Evolutionary conservation across 495 filamentous ascomycete genomes (phyloP).

Genomic region (Jackrogersella minutella): DNA sequence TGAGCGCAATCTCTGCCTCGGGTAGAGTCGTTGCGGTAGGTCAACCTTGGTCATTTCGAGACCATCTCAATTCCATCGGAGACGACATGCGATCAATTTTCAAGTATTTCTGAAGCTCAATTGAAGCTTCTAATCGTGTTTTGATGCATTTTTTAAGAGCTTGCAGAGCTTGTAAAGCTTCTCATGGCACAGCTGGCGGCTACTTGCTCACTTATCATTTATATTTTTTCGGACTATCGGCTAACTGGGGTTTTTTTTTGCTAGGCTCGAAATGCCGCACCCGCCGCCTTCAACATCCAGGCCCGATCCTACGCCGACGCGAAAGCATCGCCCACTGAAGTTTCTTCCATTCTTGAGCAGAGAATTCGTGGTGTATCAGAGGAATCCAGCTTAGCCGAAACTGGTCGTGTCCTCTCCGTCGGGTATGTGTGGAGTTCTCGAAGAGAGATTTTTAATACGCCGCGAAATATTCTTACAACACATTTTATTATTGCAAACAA

Average conservation of each 20-base stretch:
- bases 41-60: constrained; percentile 63
- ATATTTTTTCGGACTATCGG: constrained; percentile 53
- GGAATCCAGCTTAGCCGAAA: constrained; percentile 96
- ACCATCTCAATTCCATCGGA: constrained; percentile 47
- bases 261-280: constrained; percentile 86
- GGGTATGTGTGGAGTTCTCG: constrained; percentile 79
- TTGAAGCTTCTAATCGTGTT: constrained; percentile 50
- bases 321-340: constrained; percentile 95
- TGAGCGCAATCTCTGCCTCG: constrained; percentile 89
- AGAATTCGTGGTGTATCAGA: constrained; percentile 97
- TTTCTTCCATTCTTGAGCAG: constrained; percentile 99
- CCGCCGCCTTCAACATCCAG: constrained; percentile 79
- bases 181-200: constrained; percentile 43
- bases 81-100: constrained; percentile 43
- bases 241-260: constrained; percentile 56
- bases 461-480: constrained; percentile 12
- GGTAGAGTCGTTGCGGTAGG: constrained; percentile 93
- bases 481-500: background rate
- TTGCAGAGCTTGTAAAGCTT: constrained; percentile 47
- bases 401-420: constrained; percentile 97
- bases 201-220: constrained; percentile 29
- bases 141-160: constrained; percentile 42
- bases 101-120: constrained; percentile 52
- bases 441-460: constrained; percentile 44
- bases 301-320: constrained; percentile 92